phyloP scores from a whole-genome alignment of 148 eudicot species.

The Silene conica region DNA sequence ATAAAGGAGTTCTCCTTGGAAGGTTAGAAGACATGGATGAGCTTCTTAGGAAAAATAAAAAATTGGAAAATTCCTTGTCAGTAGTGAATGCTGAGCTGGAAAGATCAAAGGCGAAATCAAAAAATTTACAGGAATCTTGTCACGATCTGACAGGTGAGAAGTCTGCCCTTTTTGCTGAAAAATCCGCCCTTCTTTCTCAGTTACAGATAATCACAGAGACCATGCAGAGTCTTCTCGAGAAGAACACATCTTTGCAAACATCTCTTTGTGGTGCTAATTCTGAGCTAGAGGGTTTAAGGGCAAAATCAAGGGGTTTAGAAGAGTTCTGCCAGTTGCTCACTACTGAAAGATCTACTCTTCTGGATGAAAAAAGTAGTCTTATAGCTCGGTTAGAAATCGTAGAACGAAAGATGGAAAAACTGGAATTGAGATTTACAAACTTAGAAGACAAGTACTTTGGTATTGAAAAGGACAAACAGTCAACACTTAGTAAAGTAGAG shows the following conservation, averaged over 20 bases:
- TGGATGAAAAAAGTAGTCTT: constrained; percentile 50
- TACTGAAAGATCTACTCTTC: constrained; percentile 59
- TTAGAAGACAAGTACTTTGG: constrained; percentile 61
- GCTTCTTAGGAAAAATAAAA: constrained; percentile 37
- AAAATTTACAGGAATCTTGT: constrained; percentile 49
- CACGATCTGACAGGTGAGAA: constrained; percentile 55
- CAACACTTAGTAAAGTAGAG: constrained; percentile 45
- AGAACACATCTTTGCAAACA: constrained; percentile 58
- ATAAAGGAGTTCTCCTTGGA: constrained; percentile 46
- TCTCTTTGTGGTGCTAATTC: constrained; percentile 64
- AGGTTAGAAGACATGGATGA: constrained; percentile 56
- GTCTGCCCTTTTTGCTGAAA: constrained; percentile 56
- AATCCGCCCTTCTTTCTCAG: constrained; percentile 71
- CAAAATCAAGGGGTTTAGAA: constrained; percentile 73
- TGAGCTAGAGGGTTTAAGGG: constrained; percentile 81
- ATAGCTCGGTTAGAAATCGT: constrained; percentile 61
- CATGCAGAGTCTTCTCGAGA: constrained; percentile 74
- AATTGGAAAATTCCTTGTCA: constrained; percentile 38
- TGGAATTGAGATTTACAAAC: constrained; percentile 58
- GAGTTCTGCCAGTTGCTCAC: constrained; percentile 64
- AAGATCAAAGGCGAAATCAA: constrained; percentile 44
- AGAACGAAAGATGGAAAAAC: constrained; percentile 51
- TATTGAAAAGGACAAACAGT: constrained; percentile 66
- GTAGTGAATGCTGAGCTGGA: constrained; percentile 52
- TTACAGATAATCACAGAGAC: constrained; percentile 60